Conservation (phyloP, 2,329 filamentous ascomycete species). For the Penicillium sp. region DNA sequence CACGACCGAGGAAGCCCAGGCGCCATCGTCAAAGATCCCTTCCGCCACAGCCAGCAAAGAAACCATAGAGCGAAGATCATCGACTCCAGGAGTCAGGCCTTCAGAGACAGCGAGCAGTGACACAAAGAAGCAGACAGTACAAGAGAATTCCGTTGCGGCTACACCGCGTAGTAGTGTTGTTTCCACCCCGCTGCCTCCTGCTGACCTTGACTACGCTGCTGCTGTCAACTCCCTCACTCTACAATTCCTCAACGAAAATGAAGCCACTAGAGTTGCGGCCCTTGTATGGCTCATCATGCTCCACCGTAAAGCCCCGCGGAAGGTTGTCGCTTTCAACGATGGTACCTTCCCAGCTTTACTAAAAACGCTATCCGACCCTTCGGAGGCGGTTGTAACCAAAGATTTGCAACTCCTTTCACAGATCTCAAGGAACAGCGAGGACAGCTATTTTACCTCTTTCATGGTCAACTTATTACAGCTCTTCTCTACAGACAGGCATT, state of each 20-base stretch:
- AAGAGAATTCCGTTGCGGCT: conserved; percentile 28
- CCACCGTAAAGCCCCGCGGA: conserved; percentile 84
- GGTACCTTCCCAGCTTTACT: conserved; percentile 91
- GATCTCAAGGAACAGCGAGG: conserved; percentile 91
- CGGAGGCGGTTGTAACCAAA: conserved; percentile 89
- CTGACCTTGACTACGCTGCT: conserved; percentile 86
- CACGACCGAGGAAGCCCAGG: conserved; percentile 34
- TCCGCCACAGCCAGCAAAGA: conserved; percentile 33
- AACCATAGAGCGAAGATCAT: conserved; percentile 35
- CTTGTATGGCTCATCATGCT: conserved; percentile 97
- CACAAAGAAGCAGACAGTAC: conserved; percentile 25
- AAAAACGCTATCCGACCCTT: conserved; percentile 90
- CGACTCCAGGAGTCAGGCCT: conserved; percentile 29
- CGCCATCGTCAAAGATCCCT: conserved; percentile 33
- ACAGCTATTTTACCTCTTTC: conserved; percentile 94
- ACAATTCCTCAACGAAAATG: conserved; percentile 91
- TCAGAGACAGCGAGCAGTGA: conserved; percentile 25
- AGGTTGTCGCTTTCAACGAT: conserved; percentile 90
- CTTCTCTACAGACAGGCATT: conserved; percentile 83
- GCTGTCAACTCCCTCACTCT: conserved; percentile 88
- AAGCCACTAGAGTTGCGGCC: conserved; percentile 86
- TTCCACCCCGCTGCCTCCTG: conserved; percentile 41
- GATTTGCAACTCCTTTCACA: conserved; percentile 89
- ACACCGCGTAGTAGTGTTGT: conserved; percentile 41
- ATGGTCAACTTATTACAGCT: conserved; percentile 95